Evolutionary conservation across 176 grass and related monocot genomes (phyloP).

Genomic region (Miscanthus lutarioriparius): DNA sequence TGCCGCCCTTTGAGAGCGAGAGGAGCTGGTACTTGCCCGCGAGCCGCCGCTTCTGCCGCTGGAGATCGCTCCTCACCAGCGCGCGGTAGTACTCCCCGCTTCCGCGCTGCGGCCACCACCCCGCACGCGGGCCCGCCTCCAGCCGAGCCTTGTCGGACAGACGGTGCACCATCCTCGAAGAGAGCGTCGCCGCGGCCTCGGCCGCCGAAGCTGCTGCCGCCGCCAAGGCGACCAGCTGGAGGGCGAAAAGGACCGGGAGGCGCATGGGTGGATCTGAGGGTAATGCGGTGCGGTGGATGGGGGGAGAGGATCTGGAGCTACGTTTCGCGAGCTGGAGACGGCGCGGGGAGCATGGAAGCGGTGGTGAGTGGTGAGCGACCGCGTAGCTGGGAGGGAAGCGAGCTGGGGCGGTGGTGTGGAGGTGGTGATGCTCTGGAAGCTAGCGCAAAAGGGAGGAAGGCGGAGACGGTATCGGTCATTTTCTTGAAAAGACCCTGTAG

Average conservation of each 20-base stretch:
- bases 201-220: conserved; percentile 14
- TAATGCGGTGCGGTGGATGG: conserved; percentile 28
- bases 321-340: not conserved
- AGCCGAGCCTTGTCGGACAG: conserved; percentile 77
- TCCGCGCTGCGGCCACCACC: conserved; percentile 60
- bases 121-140: conserved; percentile 29
- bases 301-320: conserved; percentile 27
- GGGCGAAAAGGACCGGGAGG: conserved; percentile 5
- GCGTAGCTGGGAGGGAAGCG: not conserved
- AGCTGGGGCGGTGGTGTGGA: conserved; percentile 40
- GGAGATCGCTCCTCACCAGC: conserved; percentile 72
- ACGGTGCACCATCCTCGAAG: conserved; percentile 75
- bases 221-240: conserved; percentile 25
- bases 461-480: conserved; percentile 18
- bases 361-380: conserved; percentile 4
- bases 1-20: conserved; percentile 60
- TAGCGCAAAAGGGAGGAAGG: conserved; percentile 33
- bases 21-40: conserved; percentile 54
- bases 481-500: not conserved
- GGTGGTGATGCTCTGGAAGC: conserved; percentile 40
- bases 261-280: conserved; percentile 52
- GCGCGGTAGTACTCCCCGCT: conserved; percentile 73
- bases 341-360: conserved; percentile 23
- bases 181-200: conserved; percentile 36
- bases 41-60: conserved; percentile 62